Evolutionary conservation across 257 asterid species (phyloP).

Genomic region (Gentiana macrophylla): DNA sequence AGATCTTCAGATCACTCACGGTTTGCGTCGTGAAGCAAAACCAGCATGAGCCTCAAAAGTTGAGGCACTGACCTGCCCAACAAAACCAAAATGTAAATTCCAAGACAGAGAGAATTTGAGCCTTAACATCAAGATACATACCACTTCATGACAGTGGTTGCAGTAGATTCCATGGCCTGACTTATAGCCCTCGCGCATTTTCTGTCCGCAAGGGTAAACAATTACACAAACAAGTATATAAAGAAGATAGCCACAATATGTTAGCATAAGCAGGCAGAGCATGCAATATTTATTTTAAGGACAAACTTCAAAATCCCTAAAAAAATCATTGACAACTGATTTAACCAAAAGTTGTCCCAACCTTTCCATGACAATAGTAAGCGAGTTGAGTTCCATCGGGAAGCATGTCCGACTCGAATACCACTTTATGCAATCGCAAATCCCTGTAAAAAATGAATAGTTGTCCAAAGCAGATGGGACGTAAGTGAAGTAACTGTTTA

Average conservation of each 20-base stretch:
- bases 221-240: slow-evolving; percentile 4
- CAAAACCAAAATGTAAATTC: slow-evolving; percentile 16
- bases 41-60: slow-evolving; percentile 96
- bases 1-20: slow-evolving; percentile 44
- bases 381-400: slow-evolving; percentile 67
- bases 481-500: not conserved
- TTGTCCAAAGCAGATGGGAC: not conserved
- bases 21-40: slow-evolving; percentile 76
- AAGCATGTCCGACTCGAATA: slow-evolving; percentile 44
- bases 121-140: slow-evolving; percentile 12
- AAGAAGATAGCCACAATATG: not conserved
- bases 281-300: not conserved
- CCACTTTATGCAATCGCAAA: slow-evolving; percentile 65
- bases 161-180: slow-evolving; percentile 62
- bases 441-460: slow-evolving; percentile 39
- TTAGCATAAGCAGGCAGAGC: too few species aligned
- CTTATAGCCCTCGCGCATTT: slow-evolving; percentile 48
- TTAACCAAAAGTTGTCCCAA: slow-evolving; percentile 15
- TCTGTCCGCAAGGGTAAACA: slow-evolving; percentile 36
- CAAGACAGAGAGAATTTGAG: not conserved
- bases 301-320: not conserved
- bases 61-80: slow-evolving; percentile 81
- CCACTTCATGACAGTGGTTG: slow-evolving; percentile 59
- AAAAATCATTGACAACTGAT: not conserved
- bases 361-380: slow-evolving; percentile 66